A percentile compares a stretch with the other conserved stretches of the same genome.
Conservation (phyloP, 139 green algal species). For the Parachlorella kessleri region DNA sequence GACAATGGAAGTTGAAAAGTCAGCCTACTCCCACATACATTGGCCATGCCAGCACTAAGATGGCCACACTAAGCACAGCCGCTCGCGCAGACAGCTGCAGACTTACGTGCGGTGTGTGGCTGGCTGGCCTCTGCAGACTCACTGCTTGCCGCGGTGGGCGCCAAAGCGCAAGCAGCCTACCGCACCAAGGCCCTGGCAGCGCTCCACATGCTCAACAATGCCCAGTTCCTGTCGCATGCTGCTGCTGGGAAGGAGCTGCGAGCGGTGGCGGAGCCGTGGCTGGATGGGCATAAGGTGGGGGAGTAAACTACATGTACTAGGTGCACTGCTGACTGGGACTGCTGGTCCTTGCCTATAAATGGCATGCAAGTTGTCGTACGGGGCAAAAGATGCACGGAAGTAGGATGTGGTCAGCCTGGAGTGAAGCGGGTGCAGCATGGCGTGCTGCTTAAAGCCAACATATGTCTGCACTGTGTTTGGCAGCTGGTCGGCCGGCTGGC, state of each 20-base stretch:
- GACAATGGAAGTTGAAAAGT: not conserved
- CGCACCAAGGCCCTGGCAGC: constrained; percentile 29
- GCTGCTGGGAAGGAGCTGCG: constrained; percentile 35
- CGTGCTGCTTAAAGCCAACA: no score
- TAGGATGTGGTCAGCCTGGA: no score
- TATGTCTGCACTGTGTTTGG: not conserved
- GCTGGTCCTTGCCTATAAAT: no score
- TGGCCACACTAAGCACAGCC: no score
- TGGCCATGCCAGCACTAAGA: not conserved
- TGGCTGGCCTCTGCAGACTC: not conserved
- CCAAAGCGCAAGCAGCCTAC: constrained; percentile 18
- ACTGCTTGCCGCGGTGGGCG: not conserved
- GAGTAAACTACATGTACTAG: no score
- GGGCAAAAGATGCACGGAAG: no score
- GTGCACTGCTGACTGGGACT: no score
- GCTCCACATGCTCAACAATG: constrained; percentile 64
- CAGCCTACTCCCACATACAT: not conserved
- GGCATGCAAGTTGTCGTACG: no score
- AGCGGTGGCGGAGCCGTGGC: constrained; percentile 57
- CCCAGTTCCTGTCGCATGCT: constrained; percentile 42
- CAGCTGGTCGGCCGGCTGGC: no score
- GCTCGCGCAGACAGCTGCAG: no score
- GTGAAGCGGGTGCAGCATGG: no score
- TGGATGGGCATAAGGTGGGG: constrained; percentile 61
- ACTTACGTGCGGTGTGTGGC: no score